Percentiles rank a stretch among this genome's conserved stretches.
Evolutionary conservation across 1,284 basidiomycete species (phyloP).

Genomic region (Leccinum holopus): DNA sequence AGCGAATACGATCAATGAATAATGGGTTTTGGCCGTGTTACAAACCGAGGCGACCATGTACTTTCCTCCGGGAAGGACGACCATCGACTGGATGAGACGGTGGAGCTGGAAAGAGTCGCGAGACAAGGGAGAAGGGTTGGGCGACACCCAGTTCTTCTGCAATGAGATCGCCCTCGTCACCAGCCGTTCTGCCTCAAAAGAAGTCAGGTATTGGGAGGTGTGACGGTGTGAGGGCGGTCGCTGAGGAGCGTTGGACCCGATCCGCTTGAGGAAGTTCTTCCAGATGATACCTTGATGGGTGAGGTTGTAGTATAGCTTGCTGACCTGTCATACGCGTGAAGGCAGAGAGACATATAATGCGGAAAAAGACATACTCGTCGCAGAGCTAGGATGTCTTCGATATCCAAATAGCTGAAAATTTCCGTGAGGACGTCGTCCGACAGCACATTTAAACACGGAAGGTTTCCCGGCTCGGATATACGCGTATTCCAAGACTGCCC

Average conservation of each 20-base stretch:
- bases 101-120: conserved; percentile 40
- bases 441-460: conserved; percentile 33
- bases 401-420: conserved; percentile 46
- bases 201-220: conserved; percentile 40
- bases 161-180: conserved; percentile 61
- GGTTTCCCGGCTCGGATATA: conserved; percentile 16
- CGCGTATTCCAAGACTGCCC: conserved; percentile 29
- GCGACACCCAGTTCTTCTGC: conserved; percentile 55
- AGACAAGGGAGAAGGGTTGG: conserved; percentile 38
- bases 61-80: conserved; percentile 66
- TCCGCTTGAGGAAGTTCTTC: conserved; percentile 57
- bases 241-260: conserved; percentile 59
- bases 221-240: conserved; percentile 59
- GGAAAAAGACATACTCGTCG: conserved; percentile 43
- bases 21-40: conserved; percentile 43
- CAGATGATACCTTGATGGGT: conserved; percentile 68
- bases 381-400: conserved; percentile 56
- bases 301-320: conserved; percentile 53
- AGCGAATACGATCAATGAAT: conserved; percentile 53
- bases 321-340: conserved; percentile 41
- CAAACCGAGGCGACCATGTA: conserved; percentile 62
- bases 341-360: not conserved
- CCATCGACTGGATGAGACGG: conserved; percentile 55
- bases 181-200: conserved; percentile 61
- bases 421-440: conserved; percentile 48